phyloP scores from a whole-genome alignment of 106 monocot genomes.

The Vanilla planifolia region DNA sequence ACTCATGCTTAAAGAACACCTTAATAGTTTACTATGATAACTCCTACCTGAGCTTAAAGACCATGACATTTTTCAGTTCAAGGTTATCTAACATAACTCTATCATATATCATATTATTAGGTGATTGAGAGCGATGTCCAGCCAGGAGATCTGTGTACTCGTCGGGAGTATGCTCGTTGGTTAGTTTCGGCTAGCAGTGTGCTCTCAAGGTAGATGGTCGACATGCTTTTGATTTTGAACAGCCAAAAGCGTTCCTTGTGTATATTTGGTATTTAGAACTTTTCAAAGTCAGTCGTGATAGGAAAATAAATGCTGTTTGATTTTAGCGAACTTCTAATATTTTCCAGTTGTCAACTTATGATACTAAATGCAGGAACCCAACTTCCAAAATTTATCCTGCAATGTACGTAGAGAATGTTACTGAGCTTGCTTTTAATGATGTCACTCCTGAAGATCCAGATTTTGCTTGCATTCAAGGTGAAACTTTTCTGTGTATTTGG shows the following conservation, averaged over 20 bases:
- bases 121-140: constrained; percentile 80
- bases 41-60: too few species aligned
- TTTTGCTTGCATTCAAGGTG: constrained; percentile 89
- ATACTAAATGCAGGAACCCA: constrained; percentile 47
- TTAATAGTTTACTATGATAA: too few species aligned
- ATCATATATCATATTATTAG: constrained; percentile 27
- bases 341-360: constrained; percentile 5
- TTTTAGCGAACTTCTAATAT: not conserved
- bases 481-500: constrained; percentile 7
- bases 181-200: constrained; percentile 75
- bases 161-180: constrained; percentile 99
- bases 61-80: too few species aligned
- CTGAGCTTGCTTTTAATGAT: constrained; percentile 98
- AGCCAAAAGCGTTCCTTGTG: not conserved
- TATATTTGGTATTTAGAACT: not conserved
- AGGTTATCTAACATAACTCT: too few species aligned
- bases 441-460: constrained; percentile 87
- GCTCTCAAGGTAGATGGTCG: constrained; percentile 58
- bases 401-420: constrained; percentile 94
- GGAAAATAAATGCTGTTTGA: not conserved
- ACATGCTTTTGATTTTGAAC: not conserved
- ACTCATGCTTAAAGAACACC: not conserved
- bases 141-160: constrained; percentile 94
- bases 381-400: constrained; percentile 93
- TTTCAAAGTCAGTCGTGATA: too few species aligned